Conservation (phyloP, 257 asterid genomes). For the Nicotiana tabacum region DNA sequence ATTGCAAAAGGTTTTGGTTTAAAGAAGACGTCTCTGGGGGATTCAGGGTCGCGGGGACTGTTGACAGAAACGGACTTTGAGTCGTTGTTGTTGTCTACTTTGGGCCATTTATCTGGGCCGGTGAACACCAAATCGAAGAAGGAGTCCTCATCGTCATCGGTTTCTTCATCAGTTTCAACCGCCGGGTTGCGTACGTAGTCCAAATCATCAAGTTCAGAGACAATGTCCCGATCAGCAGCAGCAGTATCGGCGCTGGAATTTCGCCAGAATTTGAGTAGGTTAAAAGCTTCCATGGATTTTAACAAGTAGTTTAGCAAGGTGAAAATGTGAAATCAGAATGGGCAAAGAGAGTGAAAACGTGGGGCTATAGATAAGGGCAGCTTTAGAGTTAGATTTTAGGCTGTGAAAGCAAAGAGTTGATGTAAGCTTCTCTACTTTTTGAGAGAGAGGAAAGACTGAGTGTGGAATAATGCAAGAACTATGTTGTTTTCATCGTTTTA, state of each 20-base stretch:
- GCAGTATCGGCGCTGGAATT: slow-evolving; percentile 25
- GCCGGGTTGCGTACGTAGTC: slow-evolving; percentile 24
- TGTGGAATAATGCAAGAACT: neutral
- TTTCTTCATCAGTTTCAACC: slow-evolving; percentile 21
- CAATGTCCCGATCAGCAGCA: slow-evolving; percentile 25
- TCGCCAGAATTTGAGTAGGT: slow-evolving; percentile 58
- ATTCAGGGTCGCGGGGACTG: slow-evolving; percentile 43
- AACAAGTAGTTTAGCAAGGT: neutral
- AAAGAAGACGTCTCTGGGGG: slow-evolving; percentile 34
- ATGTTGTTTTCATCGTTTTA: neutral
- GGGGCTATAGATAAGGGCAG: no score
- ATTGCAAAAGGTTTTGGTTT: slow-evolving; percentile 19
- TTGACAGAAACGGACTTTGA: slow-evolving; percentile 15
- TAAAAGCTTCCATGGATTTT: slow-evolving; percentile 49
- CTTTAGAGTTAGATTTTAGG: neutral
- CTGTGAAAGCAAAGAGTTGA: neutral
- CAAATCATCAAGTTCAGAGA: slow-evolving; percentile 5
- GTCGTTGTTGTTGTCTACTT: neutral
- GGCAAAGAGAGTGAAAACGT: neutral
- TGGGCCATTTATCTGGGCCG: slow-evolving; percentile 26
- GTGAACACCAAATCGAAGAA: slow-evolving; percentile 62
- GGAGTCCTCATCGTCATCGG: slow-evolving; percentile 55
- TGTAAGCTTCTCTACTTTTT: neutral
- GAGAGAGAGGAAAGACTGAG: neutral
- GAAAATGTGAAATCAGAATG: slow-evolving; percentile 16